Evolutionary conservation across 208 protist genomes (phyloP).

Genomic region (Porcisia deanei): DNA sequence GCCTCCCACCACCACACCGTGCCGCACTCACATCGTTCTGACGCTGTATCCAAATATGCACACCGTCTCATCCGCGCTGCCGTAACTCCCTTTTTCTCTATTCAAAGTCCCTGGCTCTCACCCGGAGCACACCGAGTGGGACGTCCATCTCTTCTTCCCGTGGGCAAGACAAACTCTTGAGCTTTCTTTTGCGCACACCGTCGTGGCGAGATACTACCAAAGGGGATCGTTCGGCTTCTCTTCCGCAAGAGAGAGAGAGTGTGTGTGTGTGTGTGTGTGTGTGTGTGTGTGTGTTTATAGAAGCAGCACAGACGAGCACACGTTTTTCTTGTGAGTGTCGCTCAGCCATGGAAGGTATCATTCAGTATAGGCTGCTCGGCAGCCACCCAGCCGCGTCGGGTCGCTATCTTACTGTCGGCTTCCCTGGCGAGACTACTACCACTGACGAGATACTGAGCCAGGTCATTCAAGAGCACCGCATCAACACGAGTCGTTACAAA

Average conservation of each 20-base stretch:
- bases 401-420: slow-evolving; percentile 65
- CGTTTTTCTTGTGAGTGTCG: not conserved
- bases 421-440: slow-evolving; percentile 53
- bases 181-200: too few species aligned
- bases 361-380: slow-evolving; percentile 79
- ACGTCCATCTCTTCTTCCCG: not conserved
- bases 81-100: not conserved
- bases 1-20: not conserved
- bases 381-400: slow-evolving; percentile 79
- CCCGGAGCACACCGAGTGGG: not conserved
- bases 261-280: too few species aligned
- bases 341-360: slow-evolving; percentile 53
- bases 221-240: too few species aligned
- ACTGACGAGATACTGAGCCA: slow-evolving; percentile 46
- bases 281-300: too few species aligned
- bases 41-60: not conserved
- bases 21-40: not conserved
- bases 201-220: too few species aligned
- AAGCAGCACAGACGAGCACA: not conserved
- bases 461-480: slow-evolving; percentile 62
- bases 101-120: too few species aligned
- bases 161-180: not conserved
- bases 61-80: not conserved
- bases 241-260: too few species aligned
- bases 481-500: slow-evolving; percentile 82